These are phyloP conservation scores for Aspergillus sp. DNA, from an alignment of 2,329 filamentous ascomycete species.

Conservation along the genomic window DNA sequence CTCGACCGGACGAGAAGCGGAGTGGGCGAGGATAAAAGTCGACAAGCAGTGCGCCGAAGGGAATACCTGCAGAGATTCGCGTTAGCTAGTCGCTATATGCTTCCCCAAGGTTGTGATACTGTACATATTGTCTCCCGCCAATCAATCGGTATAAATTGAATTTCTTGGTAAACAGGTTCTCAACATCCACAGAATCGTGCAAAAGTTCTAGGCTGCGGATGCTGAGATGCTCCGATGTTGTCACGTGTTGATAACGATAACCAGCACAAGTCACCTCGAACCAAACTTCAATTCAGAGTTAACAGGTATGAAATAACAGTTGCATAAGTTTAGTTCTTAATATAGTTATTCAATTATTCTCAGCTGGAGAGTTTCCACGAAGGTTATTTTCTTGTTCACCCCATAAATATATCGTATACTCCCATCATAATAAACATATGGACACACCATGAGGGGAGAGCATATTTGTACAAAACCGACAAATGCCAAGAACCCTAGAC, in stretches of 20 bases:
- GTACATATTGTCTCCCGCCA: neutral
- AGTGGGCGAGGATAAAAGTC: conserved; percentile 55
- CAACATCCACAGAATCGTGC: neutral
- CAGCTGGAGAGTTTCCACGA: neutral
- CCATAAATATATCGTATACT: neutral
- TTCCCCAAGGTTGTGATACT: too few species aligned
- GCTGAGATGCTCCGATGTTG: neutral
- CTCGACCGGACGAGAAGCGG: conserved; percentile 49
- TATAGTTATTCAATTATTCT: neutral
- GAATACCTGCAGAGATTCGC: conserved; percentile 52
- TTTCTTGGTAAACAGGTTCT: neutral
- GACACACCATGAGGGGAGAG: conserved; percentile 11
- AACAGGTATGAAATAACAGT: neutral
- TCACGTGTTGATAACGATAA: conserved; percentile 16
- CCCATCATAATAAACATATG: conserved; percentile 4
- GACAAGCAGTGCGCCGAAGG: conserved; percentile 62
- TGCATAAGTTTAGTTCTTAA: neutral
- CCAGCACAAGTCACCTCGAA: neutral
- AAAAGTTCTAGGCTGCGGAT: conserved; percentile 1
- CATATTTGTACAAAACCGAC: conserved; percentile 9
- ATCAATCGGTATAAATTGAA: neutral
- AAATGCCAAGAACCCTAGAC: neutral
- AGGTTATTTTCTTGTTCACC: neutral
- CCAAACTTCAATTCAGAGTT: neutral
- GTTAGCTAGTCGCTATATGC: neutral